phyloP scores from a whole-genome alignment of 2,329 filamentous ascomycete genomes.

The Biscogniauxia marginata region DNA sequence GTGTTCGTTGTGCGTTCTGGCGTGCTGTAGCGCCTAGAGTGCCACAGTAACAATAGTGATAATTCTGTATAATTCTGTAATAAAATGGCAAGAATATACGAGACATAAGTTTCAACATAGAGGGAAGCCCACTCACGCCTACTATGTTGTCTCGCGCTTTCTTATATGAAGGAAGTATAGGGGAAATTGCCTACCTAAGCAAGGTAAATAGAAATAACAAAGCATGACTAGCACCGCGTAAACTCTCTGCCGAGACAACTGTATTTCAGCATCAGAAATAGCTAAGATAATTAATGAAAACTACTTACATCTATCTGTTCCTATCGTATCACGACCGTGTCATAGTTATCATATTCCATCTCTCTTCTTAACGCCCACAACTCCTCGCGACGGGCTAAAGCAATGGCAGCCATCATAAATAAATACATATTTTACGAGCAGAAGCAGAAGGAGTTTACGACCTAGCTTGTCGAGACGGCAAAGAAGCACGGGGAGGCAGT shows the following conservation, averaged over 20 bases:
- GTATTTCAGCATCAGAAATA: not conserved
- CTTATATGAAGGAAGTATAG: not conserved
- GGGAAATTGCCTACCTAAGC: too few species aligned
- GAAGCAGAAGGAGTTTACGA: not conserved
- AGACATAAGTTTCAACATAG: not conserved
- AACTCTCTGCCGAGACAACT: not conserved
- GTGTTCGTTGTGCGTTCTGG: conserved; percentile 29
- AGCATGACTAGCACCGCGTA: not conserved
- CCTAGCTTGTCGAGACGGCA: not conserved
- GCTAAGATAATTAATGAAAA: not conserved
- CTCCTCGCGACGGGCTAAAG: not conserved
- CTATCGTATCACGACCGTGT: not conserved
- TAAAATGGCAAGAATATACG: too few species aligned
- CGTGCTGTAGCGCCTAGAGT: conserved; percentile 22
- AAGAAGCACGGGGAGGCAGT: not conserved
- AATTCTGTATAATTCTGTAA: too few species aligned
- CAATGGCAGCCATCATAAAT: not conserved
- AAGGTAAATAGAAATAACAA: too few species aligned
- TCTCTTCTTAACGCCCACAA: not conserved
- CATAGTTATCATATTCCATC: not conserved
- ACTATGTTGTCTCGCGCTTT: not conserved
- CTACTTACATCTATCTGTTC: not conserved
- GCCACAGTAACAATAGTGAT: conserved; percentile 19
- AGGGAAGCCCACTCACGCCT: not conserved
- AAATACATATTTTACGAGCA: not conserved